Conservation (phyloP, 768 basidiomycete genomes). For the Tricholoma flavovirens region DNA sequence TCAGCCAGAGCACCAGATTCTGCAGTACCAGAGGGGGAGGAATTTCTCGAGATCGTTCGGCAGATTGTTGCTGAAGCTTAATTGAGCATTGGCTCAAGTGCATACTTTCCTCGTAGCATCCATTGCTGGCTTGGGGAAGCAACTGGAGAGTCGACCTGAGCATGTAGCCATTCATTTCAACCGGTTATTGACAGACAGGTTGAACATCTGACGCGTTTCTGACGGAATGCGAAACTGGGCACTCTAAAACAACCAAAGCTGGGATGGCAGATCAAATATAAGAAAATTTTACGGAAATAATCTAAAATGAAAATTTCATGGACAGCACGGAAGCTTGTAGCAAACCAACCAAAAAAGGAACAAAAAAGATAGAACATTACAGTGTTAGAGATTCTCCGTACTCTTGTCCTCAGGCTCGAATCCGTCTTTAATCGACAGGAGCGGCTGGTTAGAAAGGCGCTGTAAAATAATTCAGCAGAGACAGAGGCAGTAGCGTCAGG, state of each 20-base stretch:
- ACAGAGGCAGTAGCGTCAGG: neutral
- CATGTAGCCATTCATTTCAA: too few species aligned
- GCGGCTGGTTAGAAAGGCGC: slow-evolving; percentile 54
- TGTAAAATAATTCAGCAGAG: slow-evolving; percentile 15
- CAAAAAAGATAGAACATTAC: neutral
- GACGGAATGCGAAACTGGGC: too few species aligned
- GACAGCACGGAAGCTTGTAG: neutral
- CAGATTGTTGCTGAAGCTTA: slow-evolving; percentile 21
- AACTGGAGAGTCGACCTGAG: neutral
- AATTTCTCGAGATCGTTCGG: slow-evolving; percentile 35
- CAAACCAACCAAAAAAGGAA: neutral
- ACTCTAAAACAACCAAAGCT: too few species aligned
- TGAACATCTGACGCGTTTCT: too few species aligned
- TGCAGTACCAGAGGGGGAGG: slow-evolving; percentile 19
- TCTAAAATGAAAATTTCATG: neutral
- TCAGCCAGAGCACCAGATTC: slow-evolving; percentile 22
- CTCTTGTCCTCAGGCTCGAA: slow-evolving; percentile 12
- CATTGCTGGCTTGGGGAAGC: neutral
- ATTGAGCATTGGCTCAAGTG: slow-evolving; percentile 1
- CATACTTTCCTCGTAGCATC: neutral
- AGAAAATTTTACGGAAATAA: too few species aligned
- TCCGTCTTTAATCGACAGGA: slow-evolving; percentile 32
- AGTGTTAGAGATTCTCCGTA: neutral
- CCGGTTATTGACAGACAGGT: too few species aligned
- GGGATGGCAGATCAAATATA: too few species aligned